Evolutionary conservation across 2,329 filamentous ascomycete species (phyloP), one percentile per base, ranked within the genome.

Genomic region (Aspergillus caelatus): DNA sequence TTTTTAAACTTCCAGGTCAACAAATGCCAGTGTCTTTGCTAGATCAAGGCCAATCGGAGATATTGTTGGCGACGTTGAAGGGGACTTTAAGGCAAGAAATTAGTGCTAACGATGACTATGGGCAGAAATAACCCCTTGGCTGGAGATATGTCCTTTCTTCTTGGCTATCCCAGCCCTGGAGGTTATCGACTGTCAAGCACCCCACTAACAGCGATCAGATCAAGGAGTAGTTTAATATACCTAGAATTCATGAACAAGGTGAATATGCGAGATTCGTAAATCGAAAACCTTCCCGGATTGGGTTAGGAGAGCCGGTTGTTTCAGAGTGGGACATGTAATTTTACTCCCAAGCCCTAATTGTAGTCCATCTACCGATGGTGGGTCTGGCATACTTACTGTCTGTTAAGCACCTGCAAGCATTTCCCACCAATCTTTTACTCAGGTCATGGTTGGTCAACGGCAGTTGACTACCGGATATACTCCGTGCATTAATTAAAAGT

Each of bases 341-440:
- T 55, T 54, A 54, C 19, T 12, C 16, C 4, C 28, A 21, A 30
- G 28, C 48, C 48, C 48, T 53, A 53, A 53, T 16, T 41, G 39
- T 41, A 16, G 7, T 23, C n/a, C 21, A 45, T 45, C 50, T 55
- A 39, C 52, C 52, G 32, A 55, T 21, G 11, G 52, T 55, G 52
- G 52, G 52, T 55, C 52, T 39, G 48, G 48, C 48, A 52, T 52
- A 32, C 16, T 32, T 32, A 52, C 28, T 32, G 26, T 19, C 19
- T 34, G 32, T 19, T 55, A 55, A 39, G 52, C 52, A 36, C 36
- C 52, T 36, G 52, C 32, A 39, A 55, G 32, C 52, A n/a, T 52
- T 50, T 19, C 48, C 48, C 14, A n/a, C 10, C 48, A 32, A 12
- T 52, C 28, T 34, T 19, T 3, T 7, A 26, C 12, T 14, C 21